Evolutionary conservation across 176 grass and related monocot genomes (phyloP), one percentile per base, ranked within the genome.

Genomic region (Alopecurus myosuroides): DNA sequence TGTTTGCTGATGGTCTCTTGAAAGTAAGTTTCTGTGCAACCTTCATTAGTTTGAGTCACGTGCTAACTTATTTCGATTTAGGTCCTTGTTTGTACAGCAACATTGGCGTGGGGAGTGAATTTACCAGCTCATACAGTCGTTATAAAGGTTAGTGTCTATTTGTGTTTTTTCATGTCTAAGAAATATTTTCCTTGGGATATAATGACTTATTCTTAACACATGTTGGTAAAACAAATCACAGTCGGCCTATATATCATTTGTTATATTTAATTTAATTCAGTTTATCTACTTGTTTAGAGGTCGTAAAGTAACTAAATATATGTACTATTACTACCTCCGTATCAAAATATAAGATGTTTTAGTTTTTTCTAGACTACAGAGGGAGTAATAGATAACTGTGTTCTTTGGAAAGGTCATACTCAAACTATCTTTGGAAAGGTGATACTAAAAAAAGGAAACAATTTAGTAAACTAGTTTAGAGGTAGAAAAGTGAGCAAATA

Each of bases 71-170:
- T 85, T 92, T 85, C 26, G 61, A 22, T 73, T 82, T 76, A 94
- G 92, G 95, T 98, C 18, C 95, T 98, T 91, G 95, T 98, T 35
- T 98, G 95, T 85, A 98, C 95, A 77, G 95, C 95, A 86, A 98
- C 95, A 82, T 91, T 98, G 80, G 95, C 95, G 29, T 98, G 95
- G 95, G 95, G 95, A 86, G 95, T 98, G 25, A 98, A 98, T 77
- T 88, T 98, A 80, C 95, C 95, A 40, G 93, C 95, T 84, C 95
- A 98, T 89, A 98, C 95, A 73, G 95, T 98, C 61, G 91, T 98
- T 77, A 98, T 98, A 88, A 98, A 98, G 92, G 92, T 94, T 11
- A 17, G 87, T 88, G 29, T 83, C 46, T 56, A 45, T 66, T 65
- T 81, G 13, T 63, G 13, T 62, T 70, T 79, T 76, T 77, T 4